phyloP scores from a whole-genome alignment of 2,329 filamentous ascomycete genomes.

The Calonectria hawksworthii region DNA sequence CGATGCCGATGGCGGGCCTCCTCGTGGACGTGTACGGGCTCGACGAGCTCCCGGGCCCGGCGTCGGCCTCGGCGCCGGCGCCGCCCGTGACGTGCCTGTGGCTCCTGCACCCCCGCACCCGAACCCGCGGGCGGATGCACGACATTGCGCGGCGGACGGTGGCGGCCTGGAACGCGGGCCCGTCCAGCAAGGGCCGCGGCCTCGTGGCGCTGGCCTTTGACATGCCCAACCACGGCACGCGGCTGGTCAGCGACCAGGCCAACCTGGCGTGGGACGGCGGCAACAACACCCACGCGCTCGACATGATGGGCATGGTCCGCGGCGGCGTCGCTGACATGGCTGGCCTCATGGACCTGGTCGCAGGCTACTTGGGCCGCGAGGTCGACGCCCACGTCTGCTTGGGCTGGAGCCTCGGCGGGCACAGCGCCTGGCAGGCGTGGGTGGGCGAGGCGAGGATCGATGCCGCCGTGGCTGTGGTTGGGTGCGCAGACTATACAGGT shows the following conservation, averaged over 20 bases:
- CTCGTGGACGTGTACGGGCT: constrained; percentile 86
- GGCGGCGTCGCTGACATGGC: constrained; percentile 82
- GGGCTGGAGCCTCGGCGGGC: constrained; percentile 89
- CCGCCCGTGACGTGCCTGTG: constrained; percentile 82
- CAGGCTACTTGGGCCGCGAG: constrained; percentile 72
- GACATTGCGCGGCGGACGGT: constrained; percentile 79
- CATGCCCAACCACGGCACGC: constrained; percentile 90
- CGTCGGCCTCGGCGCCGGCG: constrained; percentile 2
- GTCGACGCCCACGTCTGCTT: constrained; percentile 79
- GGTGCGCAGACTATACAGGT: constrained; percentile 89
- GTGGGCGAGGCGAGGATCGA: constrained; percentile 83
- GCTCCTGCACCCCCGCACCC: constrained; percentile 87
- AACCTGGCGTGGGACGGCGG: constrained; percentile 86
- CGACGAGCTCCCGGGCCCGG: constrained; percentile 68
- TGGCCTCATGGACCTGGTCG: constrained; percentile 81
- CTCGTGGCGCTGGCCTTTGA: constrained; percentile 90
- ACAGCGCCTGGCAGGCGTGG: constrained; percentile 87
- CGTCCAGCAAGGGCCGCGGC: constrained; percentile 59
- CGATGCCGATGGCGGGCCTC: constrained; percentile 82
- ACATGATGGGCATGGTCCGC: constrained; percentile 88
- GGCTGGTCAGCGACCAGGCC: constrained; percentile 74
- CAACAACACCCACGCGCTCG: constrained; percentile 86
- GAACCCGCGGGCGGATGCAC: constrained; percentile 80
- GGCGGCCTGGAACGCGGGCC: constrained; percentile 72
- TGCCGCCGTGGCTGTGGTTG: constrained; percentile 85